These are phyloP conservation scores for Davidsoniella eucalypti DNA, from an alignment of 2,329 filamentous ascomycete species.

Conservation along the genomic window DNA sequence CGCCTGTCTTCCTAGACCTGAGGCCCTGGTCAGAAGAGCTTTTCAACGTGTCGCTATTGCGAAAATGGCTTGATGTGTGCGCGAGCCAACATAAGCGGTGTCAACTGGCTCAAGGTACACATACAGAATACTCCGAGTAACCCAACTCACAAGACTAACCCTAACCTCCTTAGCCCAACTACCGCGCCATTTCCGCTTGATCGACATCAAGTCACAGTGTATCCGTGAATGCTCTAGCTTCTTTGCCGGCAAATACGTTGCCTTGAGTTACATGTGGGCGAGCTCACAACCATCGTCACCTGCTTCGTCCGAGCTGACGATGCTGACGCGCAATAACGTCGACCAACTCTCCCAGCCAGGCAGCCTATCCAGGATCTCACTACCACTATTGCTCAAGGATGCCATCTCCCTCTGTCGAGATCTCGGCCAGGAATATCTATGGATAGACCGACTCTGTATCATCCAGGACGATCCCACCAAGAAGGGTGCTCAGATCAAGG, in stretches of 20 bases:
- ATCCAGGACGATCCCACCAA: background rate
- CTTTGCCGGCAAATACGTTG: background rate
- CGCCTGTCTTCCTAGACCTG: background rate
- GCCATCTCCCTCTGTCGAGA: background rate
- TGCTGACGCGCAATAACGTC: background rate
- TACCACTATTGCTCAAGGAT: background rate
- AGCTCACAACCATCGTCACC: background rate
- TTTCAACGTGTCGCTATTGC: background rate
- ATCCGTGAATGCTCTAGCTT: background rate
- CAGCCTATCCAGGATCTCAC: background rate
- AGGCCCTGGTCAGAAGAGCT: conserved; percentile 2
- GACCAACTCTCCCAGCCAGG: background rate
- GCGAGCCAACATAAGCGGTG: background rate
- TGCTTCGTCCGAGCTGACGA: background rate
- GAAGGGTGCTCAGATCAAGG: background rate
- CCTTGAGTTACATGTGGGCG: conserved; percentile 6
- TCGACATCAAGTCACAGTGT: conserved; percentile 1
- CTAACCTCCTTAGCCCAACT: background rate
- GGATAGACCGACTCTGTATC: conserved; percentile 5
- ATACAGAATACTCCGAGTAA: background rate
- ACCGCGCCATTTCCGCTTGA: background rate
- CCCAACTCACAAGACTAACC: no score
- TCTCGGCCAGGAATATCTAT: conserved; percentile 2
- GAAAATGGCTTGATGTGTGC: background rate
- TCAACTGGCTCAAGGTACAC: no score